These are phyloP conservation scores for Omphalotus guepiniiformis DNA, from an alignment of 768 basidiomycete genomes.

Conservation along the genomic window DNA sequence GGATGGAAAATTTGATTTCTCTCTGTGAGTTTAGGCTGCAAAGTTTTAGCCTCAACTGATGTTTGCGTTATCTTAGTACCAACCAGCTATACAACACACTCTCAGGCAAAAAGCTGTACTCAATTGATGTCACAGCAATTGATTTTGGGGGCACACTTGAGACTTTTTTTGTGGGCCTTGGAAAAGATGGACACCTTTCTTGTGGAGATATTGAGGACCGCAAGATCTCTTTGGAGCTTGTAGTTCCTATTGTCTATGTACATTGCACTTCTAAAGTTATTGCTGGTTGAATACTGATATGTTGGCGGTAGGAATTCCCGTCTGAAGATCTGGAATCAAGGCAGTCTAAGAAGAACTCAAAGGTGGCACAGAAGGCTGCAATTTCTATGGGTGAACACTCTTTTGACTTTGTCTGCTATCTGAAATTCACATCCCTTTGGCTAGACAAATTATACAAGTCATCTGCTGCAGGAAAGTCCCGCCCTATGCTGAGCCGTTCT, in stretches of 20 bases:
- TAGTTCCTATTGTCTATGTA: not conserved
- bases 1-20: not conserved
- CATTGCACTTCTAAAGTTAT: not conserved
- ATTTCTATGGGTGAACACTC: too few species aligned
- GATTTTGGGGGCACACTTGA: not conserved
- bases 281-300: not conserved
- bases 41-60: not conserved
- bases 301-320: not conserved
- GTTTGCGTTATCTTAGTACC: not conserved
- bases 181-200: not conserved
- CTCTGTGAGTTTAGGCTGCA: not conserved
- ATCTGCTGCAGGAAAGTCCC: too few species aligned
- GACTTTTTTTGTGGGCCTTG: not conserved
- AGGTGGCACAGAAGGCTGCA: not conserved
- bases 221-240: not conserved
- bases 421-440: too few species aligned
- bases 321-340: not conserved
- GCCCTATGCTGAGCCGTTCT: not conserved
- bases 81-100: not conserved
- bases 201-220: not conserved
- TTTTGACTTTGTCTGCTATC: too few species aligned
- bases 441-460: too few species aligned
- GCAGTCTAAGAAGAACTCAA: not conserved
- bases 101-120: not conserved
- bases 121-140: not conserved